These are phyloP conservation scores for Didymella exigua DNA, from an alignment of 2,329 filamentous ascomycete species.

Conservation along the genomic window DNA sequence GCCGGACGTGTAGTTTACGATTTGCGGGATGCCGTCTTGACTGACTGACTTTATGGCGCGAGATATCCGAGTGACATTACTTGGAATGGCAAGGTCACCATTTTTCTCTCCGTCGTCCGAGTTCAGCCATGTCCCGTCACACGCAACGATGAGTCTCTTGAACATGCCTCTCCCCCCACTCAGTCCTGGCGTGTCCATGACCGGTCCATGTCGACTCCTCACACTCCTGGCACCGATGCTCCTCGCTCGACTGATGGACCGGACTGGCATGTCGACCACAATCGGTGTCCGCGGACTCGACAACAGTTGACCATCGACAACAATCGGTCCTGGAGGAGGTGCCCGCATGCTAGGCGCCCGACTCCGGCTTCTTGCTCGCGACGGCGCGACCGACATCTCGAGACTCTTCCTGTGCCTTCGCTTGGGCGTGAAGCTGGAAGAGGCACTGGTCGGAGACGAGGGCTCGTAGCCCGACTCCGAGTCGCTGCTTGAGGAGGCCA, in stretches of 20 bases:
- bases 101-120: constrained; percentile 55
- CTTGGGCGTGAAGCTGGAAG: constrained; percentile 26
- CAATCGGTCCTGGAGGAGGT: constrained; percentile 29
- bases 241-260: constrained; percentile 35
- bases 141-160: constrained; percentile 50
- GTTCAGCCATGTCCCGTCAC: constrained; percentile 57
- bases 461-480: constrained; percentile 29
- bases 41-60: constrained; percentile 57
- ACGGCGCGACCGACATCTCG: constrained; percentile 37
- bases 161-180: constrained; percentile 48
- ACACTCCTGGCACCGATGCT: constrained; percentile 21
- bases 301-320: constrained; percentile 24
- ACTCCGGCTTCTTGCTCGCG: constrained; percentile 38
- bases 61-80: constrained; percentile 57
- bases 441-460: constrained; percentile 25
- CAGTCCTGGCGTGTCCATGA: constrained; percentile 39
- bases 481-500: constrained; percentile 28
- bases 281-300: constrained; percentile 35
- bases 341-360: constrained; percentile 37
- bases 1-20: constrained; percentile 59
- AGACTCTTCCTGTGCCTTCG: constrained; percentile 19
- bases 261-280: constrained; percentile 35
- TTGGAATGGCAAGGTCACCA: constrained; percentile 52
- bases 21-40: constrained; percentile 56
- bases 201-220: constrained; percentile 21